Percentiles rank a stretch among this genome's conserved stretches.
These are phyloP conservation scores for Chlorella sp. DNA, from an alignment of 139 green algal species.

Conservation along the genomic window DNA sequence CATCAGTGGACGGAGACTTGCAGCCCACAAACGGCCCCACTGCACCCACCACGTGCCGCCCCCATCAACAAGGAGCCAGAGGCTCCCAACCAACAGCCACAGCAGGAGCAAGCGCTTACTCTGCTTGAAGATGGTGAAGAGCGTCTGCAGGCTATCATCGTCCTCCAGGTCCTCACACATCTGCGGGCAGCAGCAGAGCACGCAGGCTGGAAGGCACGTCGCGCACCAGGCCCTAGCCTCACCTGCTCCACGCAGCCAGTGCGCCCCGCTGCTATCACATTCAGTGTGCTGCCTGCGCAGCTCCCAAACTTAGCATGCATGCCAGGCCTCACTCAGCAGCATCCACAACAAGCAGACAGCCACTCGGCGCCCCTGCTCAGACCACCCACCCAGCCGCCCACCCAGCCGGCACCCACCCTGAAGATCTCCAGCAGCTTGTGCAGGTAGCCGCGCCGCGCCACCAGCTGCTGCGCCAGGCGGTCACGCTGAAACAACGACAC, in stretches of 20 bases:
- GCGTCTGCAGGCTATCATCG: conserved; percentile 64
- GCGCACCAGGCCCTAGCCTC: too few relatives aligned
- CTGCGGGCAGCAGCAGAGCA: conserved; percentile 35
- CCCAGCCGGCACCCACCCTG: conserved; percentile 48
- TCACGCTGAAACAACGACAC: conserved; percentile 80
- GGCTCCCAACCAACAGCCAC: too few relatives aligned
- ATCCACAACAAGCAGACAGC: neutral
- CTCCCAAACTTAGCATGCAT: too few relatives aligned
- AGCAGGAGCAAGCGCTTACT: neutral
- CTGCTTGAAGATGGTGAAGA: conserved; percentile 76
- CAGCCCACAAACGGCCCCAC: too few relatives aligned
- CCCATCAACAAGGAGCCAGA: too few relatives aligned
- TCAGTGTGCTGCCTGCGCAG: neutral
- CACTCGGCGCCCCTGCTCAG: neutral
- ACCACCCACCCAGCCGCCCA: neutral
- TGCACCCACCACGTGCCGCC: too few relatives aligned
- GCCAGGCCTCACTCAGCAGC: neutral
- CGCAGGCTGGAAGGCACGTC: neutral
- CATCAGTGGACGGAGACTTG: too few relatives aligned
- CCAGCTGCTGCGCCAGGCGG: conserved; percentile 70
- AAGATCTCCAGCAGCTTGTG: conserved; percentile 88
- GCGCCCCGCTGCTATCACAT: neutral
- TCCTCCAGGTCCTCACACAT: conserved; percentile 96
- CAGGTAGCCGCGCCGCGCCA: conserved; percentile 65
- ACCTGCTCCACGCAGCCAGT: neutral